A percentile compares a stretch with the other conserved stretches of the same genome.
Conservation (phyloP, 139 green algal species). For the Haematococcus sp. region DNA sequence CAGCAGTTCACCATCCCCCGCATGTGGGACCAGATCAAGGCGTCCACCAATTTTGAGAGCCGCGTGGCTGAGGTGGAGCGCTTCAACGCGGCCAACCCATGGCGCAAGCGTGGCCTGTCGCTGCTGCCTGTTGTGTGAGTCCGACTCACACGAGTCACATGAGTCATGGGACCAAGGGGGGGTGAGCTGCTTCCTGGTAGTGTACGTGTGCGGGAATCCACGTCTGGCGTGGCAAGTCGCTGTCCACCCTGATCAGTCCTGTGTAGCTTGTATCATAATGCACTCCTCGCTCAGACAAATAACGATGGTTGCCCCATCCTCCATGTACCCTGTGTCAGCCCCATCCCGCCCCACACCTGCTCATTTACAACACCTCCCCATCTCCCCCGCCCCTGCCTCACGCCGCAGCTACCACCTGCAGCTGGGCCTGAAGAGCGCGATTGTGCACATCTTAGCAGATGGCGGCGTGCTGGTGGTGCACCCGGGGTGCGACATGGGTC, state of each 20-base stretch:
- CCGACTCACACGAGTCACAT: background rate
- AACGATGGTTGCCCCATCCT: background rate
- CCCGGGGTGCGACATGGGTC: slow-evolving; percentile 18
- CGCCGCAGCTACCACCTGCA: slow-evolving; percentile 13
- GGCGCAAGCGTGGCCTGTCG: slow-evolving; percentile 50
- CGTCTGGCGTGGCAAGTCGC: too few relatives aligned
- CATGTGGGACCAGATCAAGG: background rate
- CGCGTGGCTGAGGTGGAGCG: slow-evolving; percentile 21
- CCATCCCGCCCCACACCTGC: background rate
- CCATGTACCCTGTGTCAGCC: background rate
- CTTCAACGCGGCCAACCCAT: slow-evolving; percentile 44
- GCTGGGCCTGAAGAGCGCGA: background rate
- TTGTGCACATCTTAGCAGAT: slow-evolving; percentile 15
- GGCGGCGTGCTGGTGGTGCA: slow-evolving; percentile 9
- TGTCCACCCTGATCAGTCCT: too few relatives aligned
- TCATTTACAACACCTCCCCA: too few relatives aligned
- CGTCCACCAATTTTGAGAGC: slow-evolving; percentile 1
- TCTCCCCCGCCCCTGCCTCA: background rate
- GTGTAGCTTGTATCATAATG: too few relatives aligned
- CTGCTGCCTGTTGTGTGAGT: slow-evolving; percentile 32
- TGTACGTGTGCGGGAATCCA: background rate
- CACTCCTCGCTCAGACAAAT: too few relatives aligned
- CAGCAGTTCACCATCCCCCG: background rate
- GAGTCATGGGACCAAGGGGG: too few relatives aligned
- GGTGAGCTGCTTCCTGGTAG: too few relatives aligned